Conservation (phyloP, 2,329 filamentous ascomycete species). For the Ustulina deusta region DNA sequence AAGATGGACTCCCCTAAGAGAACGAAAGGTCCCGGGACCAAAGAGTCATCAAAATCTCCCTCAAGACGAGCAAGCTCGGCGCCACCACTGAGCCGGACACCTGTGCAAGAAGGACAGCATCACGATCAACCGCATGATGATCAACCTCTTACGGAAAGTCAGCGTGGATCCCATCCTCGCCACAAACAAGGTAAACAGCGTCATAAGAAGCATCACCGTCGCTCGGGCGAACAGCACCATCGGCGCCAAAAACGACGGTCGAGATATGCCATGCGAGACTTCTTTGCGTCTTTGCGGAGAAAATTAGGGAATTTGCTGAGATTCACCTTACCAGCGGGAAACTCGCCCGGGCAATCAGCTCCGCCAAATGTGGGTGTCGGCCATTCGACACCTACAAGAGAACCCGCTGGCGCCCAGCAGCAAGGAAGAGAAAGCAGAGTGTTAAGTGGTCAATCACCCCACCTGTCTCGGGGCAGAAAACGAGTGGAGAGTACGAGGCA, state of each 20-base stretch:
- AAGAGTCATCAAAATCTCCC: not conserved
- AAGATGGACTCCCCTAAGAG: not conserved
- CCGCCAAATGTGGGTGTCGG: not conserved
- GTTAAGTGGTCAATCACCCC: not conserved
- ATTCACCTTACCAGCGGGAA: not conserved
- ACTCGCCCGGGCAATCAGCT: not conserved
- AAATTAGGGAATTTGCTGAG: conserved; percentile 31
- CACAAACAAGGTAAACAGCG: conserved; percentile 15
- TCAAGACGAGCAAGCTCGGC: conserved; percentile 12
- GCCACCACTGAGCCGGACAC: conserved; percentile 11
- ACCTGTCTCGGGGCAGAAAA: not conserved
- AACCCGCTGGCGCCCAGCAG: not conserved
- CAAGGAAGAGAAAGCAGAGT: not conserved
- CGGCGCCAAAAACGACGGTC: conserved; percentile 29
- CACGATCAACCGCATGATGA: not conserved
- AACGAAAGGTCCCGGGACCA: not conserved
- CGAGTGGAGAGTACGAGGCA: not conserved
- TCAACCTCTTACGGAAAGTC: conserved; percentile 1
- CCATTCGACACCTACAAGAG: not conserved
- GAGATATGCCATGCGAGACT: conserved; percentile 21
- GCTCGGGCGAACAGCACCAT: conserved; percentile 25
- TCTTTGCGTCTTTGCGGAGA: conserved; percentile 32
- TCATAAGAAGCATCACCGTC: conserved; percentile 32
- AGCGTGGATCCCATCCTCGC: not conserved
- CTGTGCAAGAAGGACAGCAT: not conserved